Base-by-base conservation (phyloP, 2,329 filamentous ascomycete species). In the Ophiocordyceps robertsii region DNA sequence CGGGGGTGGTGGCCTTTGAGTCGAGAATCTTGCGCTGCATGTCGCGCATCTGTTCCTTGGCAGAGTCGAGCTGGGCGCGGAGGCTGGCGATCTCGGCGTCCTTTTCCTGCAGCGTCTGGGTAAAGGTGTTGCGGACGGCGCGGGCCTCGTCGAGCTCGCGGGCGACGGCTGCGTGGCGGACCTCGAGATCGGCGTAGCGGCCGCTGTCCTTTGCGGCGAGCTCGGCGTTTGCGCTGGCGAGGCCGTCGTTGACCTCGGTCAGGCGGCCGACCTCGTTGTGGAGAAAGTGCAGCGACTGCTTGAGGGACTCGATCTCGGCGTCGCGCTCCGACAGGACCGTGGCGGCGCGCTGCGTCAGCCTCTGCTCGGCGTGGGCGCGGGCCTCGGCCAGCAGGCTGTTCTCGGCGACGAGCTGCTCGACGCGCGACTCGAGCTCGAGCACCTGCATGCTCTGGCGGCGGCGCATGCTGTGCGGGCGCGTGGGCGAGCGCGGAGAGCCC, bases 391-490 rank as follows among this genome's bases (percentile, higher is more conserved):
- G 77, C 47, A 78, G 68, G 44, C 82, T 80, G 57, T 96, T 96
- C 60, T 98, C 90, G 19, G 82, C 79, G 35, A 83, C 70, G 49
- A 98, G 72, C 61, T 90, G 82, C 53, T 95, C 87, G 53, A 98
- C 75, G 55, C 76, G 79, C 46, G 77, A 72, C 68, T 96, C 88
- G 57, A 98, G 80, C 55, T 98, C 90, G 47, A 96, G 80, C 43
- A 90, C 80, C 66, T 96, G 90, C 81, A 96, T 90, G 72, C 90
- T 96, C 65, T 95, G 92, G 58, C 90, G 85, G 59, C 90, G 89
- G 54, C 90, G 89, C 76, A 98, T 84, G 70, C 88, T 95, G 58
- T 89, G 87, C 54, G 92, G 89, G 64, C 90, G 81, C 53, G 87
- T 94, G 43, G 92, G 92, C 56, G 92, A 96, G 56, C 84, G 80